These are phyloP conservation scores for Hypsizygus marmoreus DNA, from an alignment of 768 basidiomycete genomes.

Conservation along the genomic window DNA sequence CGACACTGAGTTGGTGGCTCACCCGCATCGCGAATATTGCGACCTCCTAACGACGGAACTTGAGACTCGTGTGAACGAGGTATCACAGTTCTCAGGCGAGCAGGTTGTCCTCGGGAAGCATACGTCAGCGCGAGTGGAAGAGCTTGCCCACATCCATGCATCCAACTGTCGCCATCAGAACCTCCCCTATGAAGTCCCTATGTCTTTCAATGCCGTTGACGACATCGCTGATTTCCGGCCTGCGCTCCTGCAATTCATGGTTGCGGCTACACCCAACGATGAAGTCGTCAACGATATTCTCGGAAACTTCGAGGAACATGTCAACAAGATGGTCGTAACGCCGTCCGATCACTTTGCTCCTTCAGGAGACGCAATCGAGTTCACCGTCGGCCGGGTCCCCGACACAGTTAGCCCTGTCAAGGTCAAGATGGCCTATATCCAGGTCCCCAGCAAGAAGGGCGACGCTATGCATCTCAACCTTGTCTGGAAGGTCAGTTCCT, in stretches of 20 bases:
- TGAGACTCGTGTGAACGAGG: conserved; percentile 26
- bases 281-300: conserved; percentile 50
- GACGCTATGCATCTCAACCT: conserved; percentile 63
- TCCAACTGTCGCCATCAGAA: conserved; percentile 61
- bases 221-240: too few relatives aligned
- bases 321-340: conserved; percentile 48
- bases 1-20: conserved; percentile 27
- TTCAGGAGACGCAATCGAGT: conserved; percentile 37
- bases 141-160: conserved; percentile 47
- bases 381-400: conserved; percentile 62
- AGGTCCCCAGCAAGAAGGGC: conserved; percentile 69
- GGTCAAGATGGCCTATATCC: conserved; percentile 76
- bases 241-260: conserved; percentile 79
- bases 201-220: conserved; percentile 14
- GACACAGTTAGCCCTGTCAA: conserved; percentile 82
- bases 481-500: conserved; percentile 75
- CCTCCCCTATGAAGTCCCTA: conserved; percentile 38
- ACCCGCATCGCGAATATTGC: conserved; percentile 56
- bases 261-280: conserved; percentile 63
- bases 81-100: conserved; percentile 25
- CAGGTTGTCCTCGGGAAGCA: conserved; percentile 37
- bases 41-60: conserved; percentile 41
- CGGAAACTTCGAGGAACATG: conserved; percentile 49
- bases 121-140: conserved; percentile 20
- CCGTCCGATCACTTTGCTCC: conserved; percentile 51